Percentiles rank a stretch among this genome's conserved stretches.
phyloP scores from a whole-genome alignment of 2,329 filamentous ascomycete genomes.

The Cercospora zeae-maydis region DNA sequence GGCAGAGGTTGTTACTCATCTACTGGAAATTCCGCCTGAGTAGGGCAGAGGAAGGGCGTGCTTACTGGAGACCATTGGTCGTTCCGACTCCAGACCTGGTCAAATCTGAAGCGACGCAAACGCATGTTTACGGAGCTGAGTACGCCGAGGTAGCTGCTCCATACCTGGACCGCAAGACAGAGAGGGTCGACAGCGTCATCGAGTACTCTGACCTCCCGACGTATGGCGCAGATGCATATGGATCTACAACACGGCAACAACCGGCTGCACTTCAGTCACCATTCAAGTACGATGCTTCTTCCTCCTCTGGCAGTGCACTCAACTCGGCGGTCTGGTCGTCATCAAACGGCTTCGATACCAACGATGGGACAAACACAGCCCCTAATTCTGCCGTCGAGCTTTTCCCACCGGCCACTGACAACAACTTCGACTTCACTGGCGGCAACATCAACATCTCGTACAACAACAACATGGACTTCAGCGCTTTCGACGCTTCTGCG shows the following conservation, averaged over 20 bases:
- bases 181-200: constrained; percentile 27
- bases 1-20: constrained; percentile 32
- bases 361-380: constrained; percentile 11
- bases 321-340: constrained; percentile 29
- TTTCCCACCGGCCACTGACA: constrained; percentile 25
- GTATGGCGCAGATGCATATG: constrained; percentile 13
- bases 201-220: constrained; percentile 16
- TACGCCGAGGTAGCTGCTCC: neutral
- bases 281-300: constrained; percentile 33
- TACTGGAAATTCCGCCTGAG: constrained; percentile 33
- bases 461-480: constrained; percentile 35
- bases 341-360: constrained; percentile 14
- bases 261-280: constrained; percentile 30
- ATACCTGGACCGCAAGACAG: constrained; percentile 13
- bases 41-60: constrained; percentile 20
- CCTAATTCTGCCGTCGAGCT: constrained; percentile 20
- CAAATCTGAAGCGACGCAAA: neutral
- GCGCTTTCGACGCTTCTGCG: constrained; percentile 30
- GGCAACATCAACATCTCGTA: constrained; percentile 42
- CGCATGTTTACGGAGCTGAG: neutral
- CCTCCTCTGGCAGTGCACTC: constrained; percentile 27
- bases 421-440: constrained; percentile 41
- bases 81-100: constrained; percentile 18
- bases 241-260: constrained; percentile 3
- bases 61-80: constrained; percentile 31